Evolutionary conservation across 495 filamentous ascomycete genomes (phyloP).

Genomic region (Cairneyella variabilis): DNA sequence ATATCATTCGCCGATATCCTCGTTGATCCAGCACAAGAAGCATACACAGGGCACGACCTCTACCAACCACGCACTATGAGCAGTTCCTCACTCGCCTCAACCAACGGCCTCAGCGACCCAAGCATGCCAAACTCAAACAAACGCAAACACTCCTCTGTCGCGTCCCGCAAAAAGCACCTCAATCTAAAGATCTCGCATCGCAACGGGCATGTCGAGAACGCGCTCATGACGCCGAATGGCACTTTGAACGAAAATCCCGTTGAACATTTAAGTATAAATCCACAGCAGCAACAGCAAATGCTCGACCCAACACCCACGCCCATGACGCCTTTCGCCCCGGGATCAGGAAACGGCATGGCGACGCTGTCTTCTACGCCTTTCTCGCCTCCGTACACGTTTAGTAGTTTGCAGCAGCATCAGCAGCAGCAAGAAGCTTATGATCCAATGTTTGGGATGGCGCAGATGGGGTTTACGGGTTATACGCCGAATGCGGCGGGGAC

Average conservation of each 20-base stretch:
- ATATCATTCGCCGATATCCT: slow-evolving; percentile 37
- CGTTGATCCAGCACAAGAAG: slow-evolving; percentile 42
- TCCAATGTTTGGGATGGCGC: slow-evolving; percentile 51
- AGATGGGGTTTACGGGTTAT: slow-evolving; percentile 33
- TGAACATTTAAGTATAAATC: not conserved
- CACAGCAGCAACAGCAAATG: slow-evolving; percentile 14
- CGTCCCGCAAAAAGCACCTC: slow-evolving; percentile 17
- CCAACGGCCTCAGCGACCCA: not conserved
- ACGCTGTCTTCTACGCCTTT: slow-evolving; percentile 31
- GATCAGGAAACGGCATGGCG: slow-evolving; percentile 14
- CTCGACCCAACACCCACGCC: slow-evolving; percentile 13
- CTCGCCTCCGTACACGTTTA: slow-evolving; percentile 38
- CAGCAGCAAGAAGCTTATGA: slow-evolving; percentile 38
- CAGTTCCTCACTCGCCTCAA: slow-evolving; percentile 5
- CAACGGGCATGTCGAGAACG: slow-evolving; percentile 8
- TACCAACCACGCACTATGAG: slow-evolving; percentile 33
- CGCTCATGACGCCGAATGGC: slow-evolving; percentile 17
- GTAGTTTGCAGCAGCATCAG: slow-evolving; percentile 10
- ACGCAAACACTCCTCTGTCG: slow-evolving; percentile 15
- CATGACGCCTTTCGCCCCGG: slow-evolving; percentile 8
- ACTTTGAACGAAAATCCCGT: not conserved
- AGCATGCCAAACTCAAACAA: not conserved
- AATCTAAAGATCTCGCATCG: slow-evolving; percentile 17
- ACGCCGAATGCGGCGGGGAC: not conserved
- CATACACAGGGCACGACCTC: slow-evolving; percentile 39